Evolutionary conservation across 2,329 filamentous ascomycete genomes (phyloP).

Genomic region (Colletotrichum melonis): DNA sequence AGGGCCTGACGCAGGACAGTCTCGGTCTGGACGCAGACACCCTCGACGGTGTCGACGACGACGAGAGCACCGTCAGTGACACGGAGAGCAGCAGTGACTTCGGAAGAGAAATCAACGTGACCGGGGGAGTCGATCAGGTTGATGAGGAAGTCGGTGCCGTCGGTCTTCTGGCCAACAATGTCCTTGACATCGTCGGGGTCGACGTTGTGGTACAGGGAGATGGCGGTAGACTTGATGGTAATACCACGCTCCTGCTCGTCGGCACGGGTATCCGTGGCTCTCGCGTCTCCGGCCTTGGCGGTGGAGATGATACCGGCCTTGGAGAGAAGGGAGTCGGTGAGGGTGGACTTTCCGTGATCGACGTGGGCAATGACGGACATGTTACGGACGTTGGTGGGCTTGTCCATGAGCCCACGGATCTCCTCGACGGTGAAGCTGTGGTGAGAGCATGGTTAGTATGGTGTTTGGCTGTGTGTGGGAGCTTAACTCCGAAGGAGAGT

Average conservation of each 20-base stretch:
- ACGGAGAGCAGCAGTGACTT: constrained; percentile 99
- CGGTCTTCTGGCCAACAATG: constrained; percentile 86
- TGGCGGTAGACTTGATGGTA: constrained; percentile 99
- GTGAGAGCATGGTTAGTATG: constrained; percentile 60
- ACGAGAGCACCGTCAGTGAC: constrained; percentile 99
- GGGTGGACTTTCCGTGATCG: constrained; percentile 99
- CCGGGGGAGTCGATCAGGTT: constrained; percentile 99
- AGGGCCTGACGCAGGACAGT: constrained; percentile 99
- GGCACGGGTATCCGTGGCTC: constrained; percentile 95
- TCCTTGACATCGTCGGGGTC: constrained; percentile 93
- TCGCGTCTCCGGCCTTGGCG: constrained; percentile 94
- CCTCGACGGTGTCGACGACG: constrained; percentile 99
- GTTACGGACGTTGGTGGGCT: constrained; percentile 84
- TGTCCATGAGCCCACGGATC: constrained; percentile 84
- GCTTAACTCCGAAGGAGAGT: constrained; percentile 50
- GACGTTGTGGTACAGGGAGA: constrained; percentile 94
- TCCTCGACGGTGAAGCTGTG: constrained; percentile 97
- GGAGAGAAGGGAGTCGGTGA: constrained; percentile 99
- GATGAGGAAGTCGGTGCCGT: constrained; percentile 98
- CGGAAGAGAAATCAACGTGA: constrained; percentile 99
- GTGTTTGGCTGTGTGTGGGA: constrained; percentile 4
- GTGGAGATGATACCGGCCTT: constrained; percentile 99
- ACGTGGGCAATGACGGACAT: constrained; percentile 99
- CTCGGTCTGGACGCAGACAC: constrained; percentile 99
- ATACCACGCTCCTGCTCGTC: constrained; percentile 99